Conservation (phyloP, 345 rosid genomes). For the Orychophragmus violaceus region DNA sequence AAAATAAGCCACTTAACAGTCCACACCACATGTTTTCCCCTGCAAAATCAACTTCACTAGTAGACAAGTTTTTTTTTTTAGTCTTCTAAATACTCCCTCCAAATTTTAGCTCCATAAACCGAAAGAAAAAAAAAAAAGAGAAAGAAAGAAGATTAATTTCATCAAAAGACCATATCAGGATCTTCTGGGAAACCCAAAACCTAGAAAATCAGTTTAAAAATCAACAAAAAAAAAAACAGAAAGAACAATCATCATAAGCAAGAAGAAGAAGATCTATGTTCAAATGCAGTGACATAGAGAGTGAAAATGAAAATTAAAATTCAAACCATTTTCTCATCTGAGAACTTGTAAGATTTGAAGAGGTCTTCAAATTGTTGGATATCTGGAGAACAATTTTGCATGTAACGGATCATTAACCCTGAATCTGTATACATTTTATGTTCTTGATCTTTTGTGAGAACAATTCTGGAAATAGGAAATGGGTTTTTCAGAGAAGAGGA, state of each 20-base stretch:
- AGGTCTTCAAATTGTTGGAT: conserved; percentile 70
- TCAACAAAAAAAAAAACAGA: not conserved
- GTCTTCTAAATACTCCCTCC: conserved; percentile 3
- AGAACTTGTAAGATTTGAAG: conserved; percentile 54
- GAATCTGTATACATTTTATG: conserved; percentile 74
- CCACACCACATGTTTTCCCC: conserved; percentile 18
- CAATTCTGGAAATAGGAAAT: not conserved
- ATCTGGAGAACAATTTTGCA: conserved; percentile 62
- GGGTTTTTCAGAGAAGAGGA: conserved; percentile 3
- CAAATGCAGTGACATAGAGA: conserved; percentile 6
- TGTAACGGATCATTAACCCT: conserved; percentile 57
- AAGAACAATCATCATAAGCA: not conserved
- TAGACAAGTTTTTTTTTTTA: conserved; percentile 12
- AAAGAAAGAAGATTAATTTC: not conserved
- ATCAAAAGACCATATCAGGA: not conserved
- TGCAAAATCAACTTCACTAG: conserved; percentile 18
- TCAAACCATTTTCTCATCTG: conserved; percentile 52
- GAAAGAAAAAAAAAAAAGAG: not conserved
- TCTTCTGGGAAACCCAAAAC: conserved; percentile 3
- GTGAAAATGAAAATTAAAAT: not conserved
- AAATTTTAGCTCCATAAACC: not conserved
- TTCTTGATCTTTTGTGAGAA: not conserved
- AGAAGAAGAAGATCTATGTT: not conserved
- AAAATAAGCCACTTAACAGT: not conserved
- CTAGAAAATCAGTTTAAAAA: not conserved